Evolutionary conservation across 208 protist species (phyloP), one percentile per base, ranked within the genome.

Genomic region (Crithidia fasciculata): DNA sequence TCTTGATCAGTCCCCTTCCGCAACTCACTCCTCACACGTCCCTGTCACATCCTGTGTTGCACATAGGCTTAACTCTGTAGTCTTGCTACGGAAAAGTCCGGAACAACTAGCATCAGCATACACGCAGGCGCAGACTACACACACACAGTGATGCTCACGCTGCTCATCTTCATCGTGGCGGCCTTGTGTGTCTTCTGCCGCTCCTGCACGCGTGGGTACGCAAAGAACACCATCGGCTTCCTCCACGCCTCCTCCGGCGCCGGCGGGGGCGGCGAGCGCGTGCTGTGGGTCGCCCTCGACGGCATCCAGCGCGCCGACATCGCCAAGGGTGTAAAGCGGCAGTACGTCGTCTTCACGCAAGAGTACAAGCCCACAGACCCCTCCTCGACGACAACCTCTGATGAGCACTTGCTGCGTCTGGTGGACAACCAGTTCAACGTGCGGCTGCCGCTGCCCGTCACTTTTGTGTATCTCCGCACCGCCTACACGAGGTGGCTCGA

Each of bases 241-340:
- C 81, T 98, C 18, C 96, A 98, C 82, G 86, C 94, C 8, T 87
- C 93, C 44, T 80, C 95, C 52, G 96, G 93, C 15, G 92, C 88
- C 44, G 97, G 97, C 47, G 98, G 98, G 8, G 98, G 98, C 36
- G 98, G 98, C 3, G 98, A 99, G 84, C 85, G 97, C 8, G 98
- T 99, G 44, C 68, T 99, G 63, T 99, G 98, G 98, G 83, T 90
- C 5, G 81, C 87, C 2, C 69, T 99, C 28, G 69, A 82, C 6
- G 80, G 78, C 15, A n/a, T 97, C 50, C 86, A 95, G 76, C 28
- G 73, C n/a, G 65, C 81, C 2, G 84, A 94, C 57, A 59, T 69
- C 3, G 55, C 67, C 8, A 68, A 64, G 6, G 65, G 68, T 1
- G 68, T 95, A n/a, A 16, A 70, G 41, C 76, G 87, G 13, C 61